These are phyloP conservation scores for Penicillium egyptiacum DNA, from an alignment of 495 filamentous ascomycete genomes.

Conservation along the genomic window DNA sequence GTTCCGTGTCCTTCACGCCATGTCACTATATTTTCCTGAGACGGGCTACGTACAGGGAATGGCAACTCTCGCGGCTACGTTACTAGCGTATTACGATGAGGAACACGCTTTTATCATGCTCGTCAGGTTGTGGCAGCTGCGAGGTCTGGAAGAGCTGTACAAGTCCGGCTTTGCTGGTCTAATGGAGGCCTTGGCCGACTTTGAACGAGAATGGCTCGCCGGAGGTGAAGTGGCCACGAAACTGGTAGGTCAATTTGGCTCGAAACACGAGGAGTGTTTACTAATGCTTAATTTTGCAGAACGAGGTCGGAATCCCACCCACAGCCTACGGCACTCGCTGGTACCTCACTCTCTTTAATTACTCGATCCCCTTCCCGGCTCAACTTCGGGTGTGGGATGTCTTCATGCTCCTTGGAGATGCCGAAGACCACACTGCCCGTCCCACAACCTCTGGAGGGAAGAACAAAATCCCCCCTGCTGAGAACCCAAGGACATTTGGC, in stretches of 20 bases:
- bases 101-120: constrained; percentile 94
- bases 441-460: constrained; percentile 45
- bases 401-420: constrained; percentile 94
- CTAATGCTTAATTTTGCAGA: constrained; percentile 45
- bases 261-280: not conserved
- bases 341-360: constrained; percentile 98
- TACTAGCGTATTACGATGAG: constrained; percentile 96
- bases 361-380: constrained; percentile 92
- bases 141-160: constrained; percentile 84
- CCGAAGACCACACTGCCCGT: constrained; percentile 32
- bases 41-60: constrained; percentile 98
- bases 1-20: constrained; percentile 87
- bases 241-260: constrained; percentile 57
- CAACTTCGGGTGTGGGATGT: constrained; percentile 99
- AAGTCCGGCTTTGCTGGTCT: constrained; percentile 79
- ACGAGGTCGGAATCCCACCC: constrained; percentile 75
- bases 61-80: constrained; percentile 88
- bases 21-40: constrained; percentile 87
- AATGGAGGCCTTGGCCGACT: constrained; percentile 84
- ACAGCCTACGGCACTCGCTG: constrained; percentile 94
- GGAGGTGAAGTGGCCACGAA: constrained; percentile 72
- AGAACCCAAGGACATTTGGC: constrained; percentile 46
- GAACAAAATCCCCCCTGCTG: constrained; percentile 17
- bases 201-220: constrained; percentile 81
- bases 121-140: constrained; percentile 83